These are phyloP conservation scores for Mycogone perniciosa DNA, from an alignment of 2,329 filamentous ascomycete species.

Conservation along the genomic window DNA sequence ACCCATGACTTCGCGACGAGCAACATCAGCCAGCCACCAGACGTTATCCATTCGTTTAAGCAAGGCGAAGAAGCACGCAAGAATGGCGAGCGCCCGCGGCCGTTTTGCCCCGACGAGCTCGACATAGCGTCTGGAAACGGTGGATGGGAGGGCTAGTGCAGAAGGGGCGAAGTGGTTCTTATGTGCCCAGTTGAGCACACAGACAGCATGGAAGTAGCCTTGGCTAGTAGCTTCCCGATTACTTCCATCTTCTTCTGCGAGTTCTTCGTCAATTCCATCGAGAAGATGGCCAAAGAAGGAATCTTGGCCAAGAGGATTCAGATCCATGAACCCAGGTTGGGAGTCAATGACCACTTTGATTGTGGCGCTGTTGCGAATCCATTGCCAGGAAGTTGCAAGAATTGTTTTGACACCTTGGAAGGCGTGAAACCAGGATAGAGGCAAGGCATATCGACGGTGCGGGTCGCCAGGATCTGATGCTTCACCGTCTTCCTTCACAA, in stretches of 20 bases:
- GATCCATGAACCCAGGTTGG: conserved; percentile 55
- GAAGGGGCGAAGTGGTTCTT: conserved; percentile 52
- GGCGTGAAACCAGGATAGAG: conserved; percentile 59
- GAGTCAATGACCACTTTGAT: conserved; percentile 58
- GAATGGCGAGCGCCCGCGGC: conserved; percentile 56
- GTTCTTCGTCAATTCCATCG: conserved; percentile 50
- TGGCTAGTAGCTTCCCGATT: conserved; percentile 33
- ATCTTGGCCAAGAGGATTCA: conserved; percentile 42
- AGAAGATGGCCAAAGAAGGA: conserved; percentile 58
- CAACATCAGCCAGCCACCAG: conserved; percentile 67
- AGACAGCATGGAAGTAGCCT: conserved; percentile 58
- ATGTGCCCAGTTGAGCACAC: conserved; percentile 61
- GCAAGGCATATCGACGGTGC: conserved; percentile 47
- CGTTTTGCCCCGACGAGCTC: conserved; percentile 53
- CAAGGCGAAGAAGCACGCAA: conserved; percentile 61
- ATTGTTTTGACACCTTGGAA: conserved; percentile 63
- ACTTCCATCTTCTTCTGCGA: conserved; percentile 31
- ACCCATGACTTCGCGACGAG: conserved; percentile 58
- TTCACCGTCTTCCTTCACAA: conserved; percentile 49
- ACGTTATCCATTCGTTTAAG: conserved; percentile 54
- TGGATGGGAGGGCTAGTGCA: conserved; percentile 57
- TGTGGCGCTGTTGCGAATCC: conserved; percentile 50
- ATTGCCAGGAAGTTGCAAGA: conserved; percentile 58
- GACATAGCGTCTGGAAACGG: conserved; percentile 55
- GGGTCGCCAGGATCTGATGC: conserved; percentile 28